Evolutionary conservation across 305 asterid species (phyloP), one percentile per base, ranked within the genome.

Genomic region (Solanum hybrid): DNA sequence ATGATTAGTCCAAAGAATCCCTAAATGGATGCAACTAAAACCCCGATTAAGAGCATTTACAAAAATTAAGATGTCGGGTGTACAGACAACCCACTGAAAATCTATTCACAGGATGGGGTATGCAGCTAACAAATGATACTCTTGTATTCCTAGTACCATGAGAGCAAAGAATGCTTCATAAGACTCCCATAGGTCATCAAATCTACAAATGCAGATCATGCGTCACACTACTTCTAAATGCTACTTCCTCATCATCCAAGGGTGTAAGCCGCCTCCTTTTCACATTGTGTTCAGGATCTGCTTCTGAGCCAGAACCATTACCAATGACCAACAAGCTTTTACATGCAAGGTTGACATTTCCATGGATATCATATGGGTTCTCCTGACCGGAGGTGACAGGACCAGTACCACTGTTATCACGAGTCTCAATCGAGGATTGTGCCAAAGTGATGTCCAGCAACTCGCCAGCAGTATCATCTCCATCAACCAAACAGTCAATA

Each of bases 191-290:
- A 5, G 20, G 40, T 46, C 37, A 29, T 46, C 37, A 51, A 71
- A 29, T 84, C 87, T 84, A 84, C 75, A 89, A 88, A 89, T 89
- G 91, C 35, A 92, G 72, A 88, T 91, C 93, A 13, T 89, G n/a
- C 3, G 91, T 66, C 22, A 77, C 14, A 85, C 60, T 78, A 51
- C 51, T 73, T 88, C 90, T 26, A 77, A 89, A 86, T 88, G 90
- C 92, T 40, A 38, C 88, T 22, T 91, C 93, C 32, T 38, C 92
- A 84, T 89, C 92, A 32, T 90, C 36, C 36, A 34, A 34, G 36
- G 36, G 36, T 34, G 36, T 34, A 34, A 34, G 36, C 36, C 36
- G 36, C 36, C 36, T 34, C 36, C 36, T 34, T 34, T 34, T 34
- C 36, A 34, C 36, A 34, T 0, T 5, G 36, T 34, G 36, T 34